phyloP scores from a whole-genome alignment of 2,329 filamentous ascomycete species.

The Penicillium sp. region DNA sequence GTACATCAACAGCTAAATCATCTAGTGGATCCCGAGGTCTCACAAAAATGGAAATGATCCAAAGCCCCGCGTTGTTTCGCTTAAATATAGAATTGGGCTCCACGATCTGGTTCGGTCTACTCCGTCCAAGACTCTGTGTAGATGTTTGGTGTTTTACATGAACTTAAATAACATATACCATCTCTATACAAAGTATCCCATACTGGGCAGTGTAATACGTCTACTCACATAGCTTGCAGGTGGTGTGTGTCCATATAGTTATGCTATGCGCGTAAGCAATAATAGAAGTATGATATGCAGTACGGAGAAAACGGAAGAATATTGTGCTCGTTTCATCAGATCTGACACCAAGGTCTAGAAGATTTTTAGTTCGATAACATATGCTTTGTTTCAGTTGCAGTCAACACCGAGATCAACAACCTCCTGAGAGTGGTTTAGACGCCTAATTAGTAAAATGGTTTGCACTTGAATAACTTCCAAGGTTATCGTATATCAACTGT shows the following conservation, averaged over 20 bases:
- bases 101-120: neutral
- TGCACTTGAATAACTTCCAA: neutral
- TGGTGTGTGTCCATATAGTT: neutral
- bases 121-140: neutral
- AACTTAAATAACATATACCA: neutral
- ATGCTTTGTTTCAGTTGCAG: neutral
- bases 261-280: neutral
- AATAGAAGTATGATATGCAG: neutral
- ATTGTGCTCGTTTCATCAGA: neutral
- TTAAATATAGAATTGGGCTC: constrained; percentile 13
- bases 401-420: neutral
- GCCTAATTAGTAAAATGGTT: neutral
- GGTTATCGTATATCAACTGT: neutral
- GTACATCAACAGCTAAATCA: constrained; percentile 2
- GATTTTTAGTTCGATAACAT: neutral
- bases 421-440: neutral
- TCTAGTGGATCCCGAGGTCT: neutral
- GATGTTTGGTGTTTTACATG: neutral
- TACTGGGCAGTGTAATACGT: neutral
- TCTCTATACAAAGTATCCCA: too few species aligned
- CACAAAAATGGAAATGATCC: constrained; percentile 4
- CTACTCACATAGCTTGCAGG: neutral
- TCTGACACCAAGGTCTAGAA: neutral
- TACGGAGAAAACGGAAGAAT: neutral
- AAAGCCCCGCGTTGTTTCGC: constrained; percentile 8